Conservation (phyloP, 2,329 filamentous ascomycete species). For the Ceratocystis destructans region DNA sequence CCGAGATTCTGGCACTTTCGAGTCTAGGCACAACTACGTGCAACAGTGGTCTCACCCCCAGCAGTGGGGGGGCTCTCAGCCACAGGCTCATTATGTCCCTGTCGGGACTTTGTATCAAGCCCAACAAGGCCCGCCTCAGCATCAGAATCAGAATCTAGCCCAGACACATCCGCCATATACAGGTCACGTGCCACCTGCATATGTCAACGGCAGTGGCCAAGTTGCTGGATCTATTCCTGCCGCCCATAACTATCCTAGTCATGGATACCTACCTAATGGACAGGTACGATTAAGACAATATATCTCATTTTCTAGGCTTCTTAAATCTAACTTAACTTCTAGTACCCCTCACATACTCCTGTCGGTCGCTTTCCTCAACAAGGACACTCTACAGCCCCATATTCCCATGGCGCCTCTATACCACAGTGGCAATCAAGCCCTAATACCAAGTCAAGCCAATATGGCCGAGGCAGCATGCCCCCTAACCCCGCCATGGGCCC, state of each 20-base stretch:
- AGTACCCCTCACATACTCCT: conserved; percentile 3
- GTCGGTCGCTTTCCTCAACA: conserved; percentile 2
- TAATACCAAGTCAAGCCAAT: conserved; percentile 23
- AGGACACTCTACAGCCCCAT: conserved; percentile 4
- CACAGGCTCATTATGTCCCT: conserved; percentile 37
- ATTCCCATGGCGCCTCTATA: conserved; percentile 20
- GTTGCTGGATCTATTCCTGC: conserved; percentile 23
- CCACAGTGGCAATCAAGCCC: conserved; percentile 30
- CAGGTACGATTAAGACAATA: conserved; percentile 28
- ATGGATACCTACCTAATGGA: conserved; percentile 13
- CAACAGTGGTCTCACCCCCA: conserved; percentile 49
- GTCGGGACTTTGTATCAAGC: conserved; percentile 13
- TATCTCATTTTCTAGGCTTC: not conserved
- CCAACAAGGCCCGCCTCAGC: not conserved
- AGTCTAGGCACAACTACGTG: conserved; percentile 55
- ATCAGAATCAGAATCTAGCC: conserved; percentile 19
- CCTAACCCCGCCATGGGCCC: conserved; percentile 19
- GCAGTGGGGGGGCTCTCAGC: conserved; percentile 38
- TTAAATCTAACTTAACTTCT: not conserved
- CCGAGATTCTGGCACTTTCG: conserved; percentile 50
- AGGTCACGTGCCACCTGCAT: not conserved
- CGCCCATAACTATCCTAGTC: conserved; percentile 30
- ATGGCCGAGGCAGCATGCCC: conserved; percentile 22
- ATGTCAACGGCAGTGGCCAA: not conserved
- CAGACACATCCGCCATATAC: not conserved